These are phyloP conservation scores for Cutaneotrichosporon spelunceum DNA, from an alignment of 1,284 basidiomycete genomes.

Conservation along the genomic window DNA sequence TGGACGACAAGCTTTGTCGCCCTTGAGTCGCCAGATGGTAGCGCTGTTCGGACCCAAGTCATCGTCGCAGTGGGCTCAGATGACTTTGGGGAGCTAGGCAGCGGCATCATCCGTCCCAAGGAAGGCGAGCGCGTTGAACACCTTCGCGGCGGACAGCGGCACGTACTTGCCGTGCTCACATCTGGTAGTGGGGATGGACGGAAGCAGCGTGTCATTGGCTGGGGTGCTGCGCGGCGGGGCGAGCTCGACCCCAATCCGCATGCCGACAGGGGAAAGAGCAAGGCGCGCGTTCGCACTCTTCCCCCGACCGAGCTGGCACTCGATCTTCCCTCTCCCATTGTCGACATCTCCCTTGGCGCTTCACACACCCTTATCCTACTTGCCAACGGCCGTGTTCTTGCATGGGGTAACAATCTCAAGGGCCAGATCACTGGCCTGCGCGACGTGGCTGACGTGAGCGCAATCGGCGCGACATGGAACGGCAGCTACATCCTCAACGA, in stretches of 20 bases:
- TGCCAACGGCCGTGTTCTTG: conserved; percentile 55
- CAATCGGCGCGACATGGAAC: conserved; percentile 72
- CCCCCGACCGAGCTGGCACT: conserved; percentile 25
- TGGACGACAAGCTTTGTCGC: conserved; percentile 80
- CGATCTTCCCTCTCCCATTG: conserved; percentile 18
- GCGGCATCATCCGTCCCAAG: conserved; percentile 45
- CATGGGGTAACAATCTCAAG: conserved; percentile 67
- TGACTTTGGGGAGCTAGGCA: conserved; percentile 75
- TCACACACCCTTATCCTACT: conserved; percentile 66
- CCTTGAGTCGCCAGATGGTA: conserved; percentile 19
- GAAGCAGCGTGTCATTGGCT: conserved; percentile 60
- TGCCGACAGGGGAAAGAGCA: conserved; percentile 28
- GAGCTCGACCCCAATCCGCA: conserved; percentile 48
- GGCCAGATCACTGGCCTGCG: conserved; percentile 60
- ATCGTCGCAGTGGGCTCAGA: conserved; percentile 76
- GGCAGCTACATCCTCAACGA: conserved; percentile 62
- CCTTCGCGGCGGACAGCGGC: conserved; percentile 67
- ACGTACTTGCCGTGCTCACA: conserved; percentile 59
- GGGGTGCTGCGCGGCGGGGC: conserved; percentile 78
- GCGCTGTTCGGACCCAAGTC: conserved; percentile 54
- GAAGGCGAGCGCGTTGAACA: conserved; percentile 34
- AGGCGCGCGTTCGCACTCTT: conserved; percentile 19
- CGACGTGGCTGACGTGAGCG: conserved; percentile 30
- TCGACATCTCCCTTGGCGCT: conserved; percentile 59
- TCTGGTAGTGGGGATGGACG: background rate